Conservation (phyloP, 2,329 filamentous ascomycete genomes). For the Herpomyces periplanetae region DNA sequence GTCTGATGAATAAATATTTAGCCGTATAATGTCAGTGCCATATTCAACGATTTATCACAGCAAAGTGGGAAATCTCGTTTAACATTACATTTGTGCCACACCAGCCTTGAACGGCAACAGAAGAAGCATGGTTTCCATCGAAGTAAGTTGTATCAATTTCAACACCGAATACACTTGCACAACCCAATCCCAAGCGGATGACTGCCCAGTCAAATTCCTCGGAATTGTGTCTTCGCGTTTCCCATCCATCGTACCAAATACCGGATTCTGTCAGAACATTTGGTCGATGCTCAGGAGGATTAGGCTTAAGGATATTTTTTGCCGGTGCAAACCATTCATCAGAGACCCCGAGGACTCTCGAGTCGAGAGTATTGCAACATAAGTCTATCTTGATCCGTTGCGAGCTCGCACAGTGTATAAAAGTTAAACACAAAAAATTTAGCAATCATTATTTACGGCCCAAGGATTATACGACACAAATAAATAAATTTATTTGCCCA, state of each 20-base stretch:
- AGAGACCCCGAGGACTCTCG: conserved; percentile 21
- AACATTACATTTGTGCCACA: conserved; percentile 23
- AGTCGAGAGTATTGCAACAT: conserved; percentile 18
- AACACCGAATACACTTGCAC: conserved; percentile 27
- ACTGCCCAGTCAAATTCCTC: conserved; percentile 24
- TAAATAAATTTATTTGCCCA: too few relatives aligned
- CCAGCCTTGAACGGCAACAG: conserved; percentile 34
- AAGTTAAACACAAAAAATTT: too few relatives aligned
- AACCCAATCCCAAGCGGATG: conserved; percentile 23
- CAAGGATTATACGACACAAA: too few relatives aligned
- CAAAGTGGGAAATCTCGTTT: conserved; percentile 10
- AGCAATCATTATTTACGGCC: too few relatives aligned
- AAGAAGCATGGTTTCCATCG: conserved; percentile 41
- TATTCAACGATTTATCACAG: too few relatives aligned
- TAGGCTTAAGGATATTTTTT: conserved; percentile 20
- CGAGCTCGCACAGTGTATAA: too few relatives aligned
- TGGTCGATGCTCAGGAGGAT: conserved; percentile 18
- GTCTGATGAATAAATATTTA: too few relatives aligned
- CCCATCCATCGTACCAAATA: conserved; percentile 31
- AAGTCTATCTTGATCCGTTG: conserved; percentile 17
- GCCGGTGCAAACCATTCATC: conserved; percentile 29
- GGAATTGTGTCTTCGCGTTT: conserved; percentile 22
- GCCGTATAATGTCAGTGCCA: too few relatives aligned
- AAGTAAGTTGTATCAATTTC: conserved; percentile 52
- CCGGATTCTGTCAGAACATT: conserved; percentile 28